Base-by-base conservation (phyloP, 805 yeast genomes). In the Starmerella bombicola region DNA sequence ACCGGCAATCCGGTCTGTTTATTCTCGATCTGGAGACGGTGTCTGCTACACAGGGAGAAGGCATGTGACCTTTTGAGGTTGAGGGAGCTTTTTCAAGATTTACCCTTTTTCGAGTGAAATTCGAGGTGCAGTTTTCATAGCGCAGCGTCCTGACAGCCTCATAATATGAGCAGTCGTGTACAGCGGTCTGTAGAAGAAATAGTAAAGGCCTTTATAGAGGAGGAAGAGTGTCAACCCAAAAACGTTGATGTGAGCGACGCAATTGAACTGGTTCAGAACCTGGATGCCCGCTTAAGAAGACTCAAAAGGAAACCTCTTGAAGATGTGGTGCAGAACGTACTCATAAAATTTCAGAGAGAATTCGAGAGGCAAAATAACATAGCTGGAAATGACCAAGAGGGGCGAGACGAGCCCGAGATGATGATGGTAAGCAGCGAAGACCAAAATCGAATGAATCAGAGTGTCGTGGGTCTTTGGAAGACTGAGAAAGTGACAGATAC, bases 401-500 rank as follows among this genome's bases (percentile, higher is more conserved):
- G 15, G 32, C 32, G 17, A 7, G 18, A 10, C 15, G 18, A 9
- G 17, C 17, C 65, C 16, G 72, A 72, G 19, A 50, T 83, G 42
- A 74, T 82, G 81, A 74, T 71, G 3, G 83, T 71, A 4, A 36
- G 47, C 26, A 58, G 48, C 10, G 65, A 63, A 36, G 82, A 81
- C 42, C 56, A 67, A 3, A 86, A 86, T 52, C 63, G 70, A 3
- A 69, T 84, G 62, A 88, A 88, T 58, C 82, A 78, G 54, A 73
- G 79, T 17, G 79, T 86, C 2, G 80, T 80, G 0, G 68, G 74
- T 16, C 58, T 75, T 35, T 86, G 96, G 95, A 50, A 55, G 22
- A 50, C 55, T 2, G 48, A 23, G 13, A 24, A 22, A 9, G 21
- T 49, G 3, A 53, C 55, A 1, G 12, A 28, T 18, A 7, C 34